phyloP scores from a whole-genome alignment of 106 monocot genomes.

The Dactylorhiza incarnata region DNA sequence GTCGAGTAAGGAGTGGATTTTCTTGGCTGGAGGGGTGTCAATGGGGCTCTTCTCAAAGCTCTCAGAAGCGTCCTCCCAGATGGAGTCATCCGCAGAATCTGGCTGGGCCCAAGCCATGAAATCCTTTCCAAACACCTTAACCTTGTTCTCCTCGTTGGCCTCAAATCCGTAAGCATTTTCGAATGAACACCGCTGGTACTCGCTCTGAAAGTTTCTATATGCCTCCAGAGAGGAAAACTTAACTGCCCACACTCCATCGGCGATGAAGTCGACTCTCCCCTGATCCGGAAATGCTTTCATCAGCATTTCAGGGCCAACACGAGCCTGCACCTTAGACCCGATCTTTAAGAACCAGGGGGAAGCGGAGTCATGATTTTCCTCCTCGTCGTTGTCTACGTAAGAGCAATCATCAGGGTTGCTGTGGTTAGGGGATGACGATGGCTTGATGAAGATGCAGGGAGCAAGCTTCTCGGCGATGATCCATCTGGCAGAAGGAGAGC shows the following conservation, averaged over 20 bases:
- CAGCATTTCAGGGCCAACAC: conserved; percentile 57
- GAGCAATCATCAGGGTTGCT: not conserved
- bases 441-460: conserved; percentile 45
- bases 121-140: conserved; percentile 80
- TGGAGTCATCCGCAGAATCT: conserved; percentile 59
- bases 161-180: conserved; percentile 66
- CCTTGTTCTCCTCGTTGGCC: conserved; percentile 44
- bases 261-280: conserved; percentile 74
- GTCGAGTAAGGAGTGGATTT: not conserved
- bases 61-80: conserved; percentile 82
- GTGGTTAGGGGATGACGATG: conserved; percentile 2
- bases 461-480: conserved; percentile 57
- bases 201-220: conserved; percentile 37
- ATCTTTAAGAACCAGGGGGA: conserved; percentile 61
- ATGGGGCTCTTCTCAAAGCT: conserved; percentile 36
- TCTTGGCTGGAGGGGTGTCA: conserved; percentile 24
- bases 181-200: conserved; percentile 62
- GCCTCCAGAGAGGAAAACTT: conserved; percentile 38
- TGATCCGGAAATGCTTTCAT: conserved; percentile 74
- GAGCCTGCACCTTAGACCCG: conserved; percentile 47
- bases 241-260: conserved; percentile 85
- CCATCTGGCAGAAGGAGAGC: conserved; percentile 53
- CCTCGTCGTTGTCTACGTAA: conserved; percentile 5
- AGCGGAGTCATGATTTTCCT: not conserved
- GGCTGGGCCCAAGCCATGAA: conserved; percentile 85